A percentile compares a stretch with the other conserved stretches of the same genome.
Conservation (phyloP, 176 grass and related monocot species). For the Aegilops longissima region DNA sequence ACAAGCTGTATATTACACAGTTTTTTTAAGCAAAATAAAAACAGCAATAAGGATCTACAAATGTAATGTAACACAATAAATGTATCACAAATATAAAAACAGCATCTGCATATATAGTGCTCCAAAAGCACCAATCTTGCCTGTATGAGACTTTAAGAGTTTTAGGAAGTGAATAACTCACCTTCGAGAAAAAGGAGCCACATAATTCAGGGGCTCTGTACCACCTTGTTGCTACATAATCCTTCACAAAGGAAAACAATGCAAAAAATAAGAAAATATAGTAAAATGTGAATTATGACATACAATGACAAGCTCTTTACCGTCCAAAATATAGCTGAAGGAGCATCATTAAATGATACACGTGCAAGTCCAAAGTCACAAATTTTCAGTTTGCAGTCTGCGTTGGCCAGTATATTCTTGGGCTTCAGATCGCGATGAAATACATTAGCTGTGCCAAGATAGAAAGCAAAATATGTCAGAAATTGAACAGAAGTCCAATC, state of each 20-base stretch:
- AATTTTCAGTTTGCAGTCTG: slow-evolving; percentile 92
- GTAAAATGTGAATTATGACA: slow-evolving; percentile 4
- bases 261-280: slow-evolving; percentile 24
- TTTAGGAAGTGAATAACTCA: slow-evolving; percentile 41
- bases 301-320: slow-evolving; percentile 45
- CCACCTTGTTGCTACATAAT: slow-evolving; percentile 99
- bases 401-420: slow-evolving; percentile 94
- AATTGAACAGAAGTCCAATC: slow-evolving; percentile 14
- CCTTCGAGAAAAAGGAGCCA: slow-evolving; percentile 97
- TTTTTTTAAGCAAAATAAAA: not conserved
- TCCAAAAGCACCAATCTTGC: not conserved
- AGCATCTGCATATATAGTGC: not conserved
- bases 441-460: slow-evolving; percentile 78
- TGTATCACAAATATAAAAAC: not conserved
- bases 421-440: slow-evolving; percentile 96
- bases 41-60: not conserved
- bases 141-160: not conserved
- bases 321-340: slow-evolving; percentile 99
- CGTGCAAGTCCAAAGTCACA: slow-evolving; percentile 98
- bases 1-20: not conserved
- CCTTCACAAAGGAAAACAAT: slow-evolving; percentile 44
- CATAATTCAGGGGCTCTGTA: slow-evolving; percentile 98
- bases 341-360: slow-evolving; percentile 93
- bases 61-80: not conserved
- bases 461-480: slow-evolving; percentile 27